Base-by-base conservation (phyloP, 345 rosid species). In the Eucalyptus pauciflora region DNA sequence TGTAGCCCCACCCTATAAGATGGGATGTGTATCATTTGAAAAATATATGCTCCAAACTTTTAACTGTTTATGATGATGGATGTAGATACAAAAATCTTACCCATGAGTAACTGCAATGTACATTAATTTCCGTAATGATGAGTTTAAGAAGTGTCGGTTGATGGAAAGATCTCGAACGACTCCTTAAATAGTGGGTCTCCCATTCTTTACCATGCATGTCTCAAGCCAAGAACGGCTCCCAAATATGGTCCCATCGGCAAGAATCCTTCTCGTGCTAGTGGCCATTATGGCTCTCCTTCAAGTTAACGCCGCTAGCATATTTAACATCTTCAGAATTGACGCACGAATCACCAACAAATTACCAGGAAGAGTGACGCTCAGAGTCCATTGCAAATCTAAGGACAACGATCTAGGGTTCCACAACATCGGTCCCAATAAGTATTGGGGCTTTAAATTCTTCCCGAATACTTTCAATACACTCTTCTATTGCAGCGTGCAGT, bases 281-380 rank as follows among this genome's bases (percentile, higher is more conserved):
- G 67, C 15, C 67, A 60, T 60, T 27, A 60, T 27, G n/a, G n/a
- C 14, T 60, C n/a, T 60, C 67, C 67, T 25, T 29, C n/a, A 60
- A 60, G n/a, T 27, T 60, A 60, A 25, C n/a, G 67, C 15, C 5
- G 31, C 6, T 13, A 5, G 31, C 67, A 3, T 60, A 25, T 0
- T 60, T 60, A 6, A 2, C 24, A 1, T 25, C 31, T 60, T 60
- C 67, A 27, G 4, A 60, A 0, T 4, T 4, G 7, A 5, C 13
- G 51, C 51, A 50, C 51, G 16, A 50, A 50, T 50, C 51, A 50
- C 51, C 51, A 50, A 50, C 51, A 13, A 5, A 50, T 50, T 13
- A 13, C 51, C 51, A 50, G 51, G 51, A 50, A 14, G 51, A 50
- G 51, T 50, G 51, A 50, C 51, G 5, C 16, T 50, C 16, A 50